Conservation (phyloP, 2,329 filamentous ascomycete genomes). For the Fusarium nisikadoi region DNA sequence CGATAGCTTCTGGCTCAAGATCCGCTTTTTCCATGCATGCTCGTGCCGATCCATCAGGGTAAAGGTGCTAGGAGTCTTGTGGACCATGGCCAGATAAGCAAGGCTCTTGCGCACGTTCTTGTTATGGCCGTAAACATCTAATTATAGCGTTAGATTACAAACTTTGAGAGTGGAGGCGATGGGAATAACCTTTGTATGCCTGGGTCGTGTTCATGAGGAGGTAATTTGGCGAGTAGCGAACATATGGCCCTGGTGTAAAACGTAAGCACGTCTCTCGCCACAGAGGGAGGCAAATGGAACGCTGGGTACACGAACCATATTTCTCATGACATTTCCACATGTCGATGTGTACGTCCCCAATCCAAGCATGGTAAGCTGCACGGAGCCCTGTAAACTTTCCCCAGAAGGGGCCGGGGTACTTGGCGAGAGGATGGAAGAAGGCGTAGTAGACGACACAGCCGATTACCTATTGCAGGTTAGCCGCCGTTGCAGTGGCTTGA, state of each 20-base stretch:
- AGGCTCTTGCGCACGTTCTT: slow-evolving; percentile 1
- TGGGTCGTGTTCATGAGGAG: slow-evolving; percentile 1
- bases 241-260: background rate
- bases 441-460: slow-evolving; percentile 7
- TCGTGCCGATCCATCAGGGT: slow-evolving; percentile 4
- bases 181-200: background rate
- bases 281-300: background rate
- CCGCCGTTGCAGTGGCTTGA: background rate
- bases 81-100: slow-evolving; percentile 1
- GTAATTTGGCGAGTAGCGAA: slow-evolving; percentile 2
- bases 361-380: slow-evolving; percentile 49
- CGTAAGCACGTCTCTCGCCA: background rate
- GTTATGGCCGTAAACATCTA: slow-evolving; percentile 3
- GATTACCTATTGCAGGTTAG: background rate
- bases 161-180: rapidly evolving
- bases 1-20: slow-evolving; percentile 6
- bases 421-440: slow-evolving; percentile 38
- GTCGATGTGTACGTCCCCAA: slow-evolving; percentile 49
- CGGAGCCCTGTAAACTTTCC: slow-evolving; percentile 48
- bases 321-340: slow-evolving; percentile 49
- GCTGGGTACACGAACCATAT: slow-evolving; percentile 42
- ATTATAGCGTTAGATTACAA: background rate
- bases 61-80: background rate
- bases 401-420: slow-evolving; percentile 48
- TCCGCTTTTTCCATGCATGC: slow-evolving; percentile 4